Evolutionary conservation across 352 stramenopile genomes (phyloP).

Genomic region (Globisporangium iwayamae): DNA sequence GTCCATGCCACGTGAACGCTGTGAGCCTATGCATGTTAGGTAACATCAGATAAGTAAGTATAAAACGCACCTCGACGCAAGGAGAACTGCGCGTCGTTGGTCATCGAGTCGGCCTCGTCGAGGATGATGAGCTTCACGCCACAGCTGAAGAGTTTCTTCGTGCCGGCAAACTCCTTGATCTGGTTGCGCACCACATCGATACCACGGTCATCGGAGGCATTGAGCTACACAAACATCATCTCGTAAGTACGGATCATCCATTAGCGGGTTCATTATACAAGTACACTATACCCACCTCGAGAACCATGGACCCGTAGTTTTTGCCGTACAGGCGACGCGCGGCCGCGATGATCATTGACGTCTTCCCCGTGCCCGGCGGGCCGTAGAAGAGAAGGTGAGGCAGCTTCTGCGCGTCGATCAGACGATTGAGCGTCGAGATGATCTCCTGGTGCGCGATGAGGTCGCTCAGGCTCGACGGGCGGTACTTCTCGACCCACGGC

Average conservation of each 20-base stretch:
- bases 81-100: conserved; percentile 96
- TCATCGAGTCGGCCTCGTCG: conserved; percentile 99
- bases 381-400: conserved; percentile 97
- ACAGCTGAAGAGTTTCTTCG: conserved; percentile 93
- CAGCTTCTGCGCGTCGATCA: conserved; percentile 96
- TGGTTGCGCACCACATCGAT: conserved; percentile 97
- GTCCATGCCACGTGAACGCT: background rate
- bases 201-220: conserved; percentile 96
- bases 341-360: conserved; percentile 96
- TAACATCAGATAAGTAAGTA: background rate
- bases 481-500: conserved; percentile 99
- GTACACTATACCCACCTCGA: conserved; percentile 58
- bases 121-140: conserved; percentile 98
- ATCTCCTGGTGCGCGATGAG: conserved; percentile 97
- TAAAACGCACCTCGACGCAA: conserved; percentile 69
- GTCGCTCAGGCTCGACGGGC: conserved; percentile 91
- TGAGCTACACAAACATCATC: conserved; percentile 69
- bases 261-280: background rate
- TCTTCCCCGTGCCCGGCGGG: conserved; percentile 96
- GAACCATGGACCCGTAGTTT: conserved; percentile 93
- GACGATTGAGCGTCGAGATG: conserved; percentile 92
- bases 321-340: conserved; percentile 95
- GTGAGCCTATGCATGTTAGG: no score
- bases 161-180: conserved; percentile 98
- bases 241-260: background rate